Evolutionary conservation across 2,329 filamentous ascomycete species (phyloP), one percentile per base, ranked within the genome.

Genomic region (Gaeumannomyces sp.): DNA sequence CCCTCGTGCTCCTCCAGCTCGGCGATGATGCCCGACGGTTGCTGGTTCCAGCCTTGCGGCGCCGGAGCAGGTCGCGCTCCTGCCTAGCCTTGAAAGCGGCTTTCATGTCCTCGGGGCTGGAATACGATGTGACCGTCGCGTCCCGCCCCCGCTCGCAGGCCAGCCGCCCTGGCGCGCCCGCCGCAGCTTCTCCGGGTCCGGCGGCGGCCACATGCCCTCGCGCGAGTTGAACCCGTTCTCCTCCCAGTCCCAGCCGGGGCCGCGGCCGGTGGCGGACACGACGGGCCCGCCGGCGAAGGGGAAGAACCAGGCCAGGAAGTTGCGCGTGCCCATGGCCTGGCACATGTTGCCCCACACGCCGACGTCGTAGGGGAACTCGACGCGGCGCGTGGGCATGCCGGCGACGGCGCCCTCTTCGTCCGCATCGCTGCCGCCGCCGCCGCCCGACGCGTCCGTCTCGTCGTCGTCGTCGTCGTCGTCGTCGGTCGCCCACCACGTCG

Each of bases 291-390:
- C 79, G 2, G 87, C 81, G 57, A 93, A 80, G 0, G 91, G 91
- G 69, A 85, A 84, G 65, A 92, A 77, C 91, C 91, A 95, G 8
- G 82, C 73, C 0, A 92, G 68, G 0, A 84, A 70, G 72, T 91
- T 92, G 10, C 73, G 69, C 0, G 85, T 88, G 4, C 90, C 90
- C 89, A 95, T 93, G 22, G 87, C 89, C 72, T 91, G 88, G 22
- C 83, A 81, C 72, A 94, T 81, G 74, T 96, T 96, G 50, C 78
- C 74, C 77, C 86, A 92, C 70, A 95, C 79, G 62, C 90, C 90
- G 59, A 94, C 77, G 71, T 96, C 91, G 76, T 93, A 95, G 0
- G 91, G 92, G 70, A 92, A 95, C 74, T 94, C 90, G 70, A 93
- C 84, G 22, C 38, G 35, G 56, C 58, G 14, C 19, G 63, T 35